Evolutionary conservation across 148 eudicot genomes (phyloP), one percentile per base, ranked within the genome.

Genomic region (Cornus controversa): DNA sequence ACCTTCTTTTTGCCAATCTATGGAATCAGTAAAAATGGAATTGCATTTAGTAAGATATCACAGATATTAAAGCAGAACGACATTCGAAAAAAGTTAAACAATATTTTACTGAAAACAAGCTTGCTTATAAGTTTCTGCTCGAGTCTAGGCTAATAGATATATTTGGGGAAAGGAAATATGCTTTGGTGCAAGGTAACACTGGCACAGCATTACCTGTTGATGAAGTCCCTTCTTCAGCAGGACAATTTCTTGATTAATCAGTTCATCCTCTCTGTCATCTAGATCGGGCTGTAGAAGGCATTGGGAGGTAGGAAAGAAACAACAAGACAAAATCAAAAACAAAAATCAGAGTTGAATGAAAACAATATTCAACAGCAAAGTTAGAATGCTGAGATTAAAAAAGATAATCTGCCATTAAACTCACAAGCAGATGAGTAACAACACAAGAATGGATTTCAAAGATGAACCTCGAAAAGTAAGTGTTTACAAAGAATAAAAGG

Each of bases 211-310:
- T 64, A 94, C 98, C 96, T 90, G 86, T 65, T 87, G 86, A 75
- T 67, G 73, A 79, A 94, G 85, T 80, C 80, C 87, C 82, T 79
- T 78, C 86, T 91, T 80, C 75, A 94, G 90, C 80, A 80, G 89
- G 70, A 82, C 73, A 69, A 89, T 82, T 66, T 93, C 94, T 75
- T 87, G 79, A 71, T 78, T 77, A 67, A 90, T 82, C 58, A 70
- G 75, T 75, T 88, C 94, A 76, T 93, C 92, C 80, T 90, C 98
- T 65, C 89, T 87, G 74, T 93, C 96, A 67, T 93, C 89, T 74
- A 94, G 83, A 83, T 83, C 96, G 82, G 98, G 98, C 98, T 94
- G 89, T 73, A 71, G 68, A 58, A 70, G 50, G n/a, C 27, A 79
- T 50, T 72, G 5, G 22, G 22, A 54, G 8, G 45, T 40, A 50